Evolutionary conservation across 2,329 filamentous ascomycete genomes (phyloP), one percentile per base, ranked within the genome.

Genomic region (Colletotrichum sojae): DNA sequence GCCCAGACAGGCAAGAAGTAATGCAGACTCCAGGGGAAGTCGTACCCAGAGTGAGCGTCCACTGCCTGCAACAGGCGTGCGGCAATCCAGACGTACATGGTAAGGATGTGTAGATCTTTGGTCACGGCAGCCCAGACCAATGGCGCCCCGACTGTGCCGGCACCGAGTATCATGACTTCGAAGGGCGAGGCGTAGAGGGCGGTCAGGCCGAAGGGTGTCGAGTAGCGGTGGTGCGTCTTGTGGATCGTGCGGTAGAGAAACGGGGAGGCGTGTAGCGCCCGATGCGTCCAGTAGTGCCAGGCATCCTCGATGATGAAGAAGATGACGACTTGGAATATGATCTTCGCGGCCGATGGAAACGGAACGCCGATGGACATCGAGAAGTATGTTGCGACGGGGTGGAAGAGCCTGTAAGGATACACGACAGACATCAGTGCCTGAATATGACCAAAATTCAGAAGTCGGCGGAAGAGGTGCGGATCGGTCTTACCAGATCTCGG

Each of bases 191-290:
- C 96, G 81, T 98, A 99, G 83, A 98, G 96, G 65, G 96, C 95
- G 20, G 96, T 95, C 59, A 99, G 87, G 74, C 96, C 96, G 78
- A 99, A 99, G 18, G 96, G 96, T 10, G 96, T 96, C 40, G 94
- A 97, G 86, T 98, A 98, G 77, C 96, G 95, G 86, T 99, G 96
- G 85, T 99, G 96, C 75, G 98, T 95, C 86, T 98, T 98, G 89
- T 99, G 96, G 77, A 99, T 93, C 78, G 91, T 89, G 86, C 94
- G 97, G 90, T 99, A 99, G 6, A 99, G 90, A 5, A 99, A 90
- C 45, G 94, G 94, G 25, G 94, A 94, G 85, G 94, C 96, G 87
- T 99, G 96, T 83, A 99, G 90, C 51, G 89, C 89, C 75, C 96
- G 94, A 84, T 99, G 96, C 74, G 90, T 90, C 91, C 95, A 98